Conservation (phyloP, 176 grass and related monocot genomes). For the Luzula sylvatica region DNA sequence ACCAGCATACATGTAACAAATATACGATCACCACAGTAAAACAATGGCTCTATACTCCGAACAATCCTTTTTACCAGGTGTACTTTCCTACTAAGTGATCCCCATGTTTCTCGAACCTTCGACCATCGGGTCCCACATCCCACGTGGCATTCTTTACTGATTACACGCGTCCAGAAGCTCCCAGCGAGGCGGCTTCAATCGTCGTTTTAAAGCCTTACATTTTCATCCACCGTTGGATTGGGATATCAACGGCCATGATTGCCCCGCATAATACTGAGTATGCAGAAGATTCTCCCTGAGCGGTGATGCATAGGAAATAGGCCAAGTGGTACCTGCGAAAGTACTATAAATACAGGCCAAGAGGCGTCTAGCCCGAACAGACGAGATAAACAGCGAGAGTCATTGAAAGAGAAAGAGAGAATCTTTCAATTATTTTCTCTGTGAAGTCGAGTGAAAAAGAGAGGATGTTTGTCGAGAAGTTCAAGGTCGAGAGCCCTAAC, state of each 20-base stretch:
- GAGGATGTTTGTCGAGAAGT: slow-evolving; percentile 93
- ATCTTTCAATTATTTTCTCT: not conserved
- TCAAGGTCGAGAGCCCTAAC: slow-evolving; percentile 85
- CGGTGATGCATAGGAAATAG: not conserved
- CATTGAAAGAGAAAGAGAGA: not conserved
- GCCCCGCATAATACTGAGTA: not conserved
- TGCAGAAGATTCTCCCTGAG: not conserved
- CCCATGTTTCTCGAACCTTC: not conserved
- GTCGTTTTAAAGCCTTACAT: not conserved
- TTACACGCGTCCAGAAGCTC: not conserved
- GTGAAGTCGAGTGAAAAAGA: not conserved
- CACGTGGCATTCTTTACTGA: not conserved
- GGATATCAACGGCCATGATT: not conserved
- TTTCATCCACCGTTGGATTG: not conserved
- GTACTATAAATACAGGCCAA: slow-evolving; percentile 13
- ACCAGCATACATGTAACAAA: too few relatives aligned
- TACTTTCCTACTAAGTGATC: too few relatives aligned
- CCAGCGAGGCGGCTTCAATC: not conserved
- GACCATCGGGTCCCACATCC: not conserved
- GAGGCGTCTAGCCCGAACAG: not conserved
- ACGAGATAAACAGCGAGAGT: not conserved
- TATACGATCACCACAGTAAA: too few relatives aligned
- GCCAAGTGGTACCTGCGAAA: not conserved
- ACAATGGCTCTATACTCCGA: too few relatives aligned
- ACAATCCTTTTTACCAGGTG: too few relatives aligned